Evolutionary conservation across 2,329 filamentous ascomycete species (phyloP), one percentile per base, ranked within the genome.

Genomic region (Paraphoma chrysanthemicola): DNA sequence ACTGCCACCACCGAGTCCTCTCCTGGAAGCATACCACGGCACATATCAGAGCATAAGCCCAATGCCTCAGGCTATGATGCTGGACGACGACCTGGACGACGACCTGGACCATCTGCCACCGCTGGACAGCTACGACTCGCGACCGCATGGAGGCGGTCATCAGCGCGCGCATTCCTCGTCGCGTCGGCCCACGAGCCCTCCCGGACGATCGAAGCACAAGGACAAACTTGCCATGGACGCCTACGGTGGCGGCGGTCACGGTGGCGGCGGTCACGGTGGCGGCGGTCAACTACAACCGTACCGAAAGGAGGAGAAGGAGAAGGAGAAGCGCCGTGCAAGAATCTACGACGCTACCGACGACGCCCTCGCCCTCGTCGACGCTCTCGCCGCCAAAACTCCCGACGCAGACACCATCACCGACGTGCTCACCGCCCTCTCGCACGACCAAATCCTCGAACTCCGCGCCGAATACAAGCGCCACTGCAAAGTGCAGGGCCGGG

Each of bases 41-140:
- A 97, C 93, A 0, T 98, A 96, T 69, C 94, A 98, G 77, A 92
- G 91, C 55, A 91, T 96, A 67, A 97, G 93, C 0, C 93, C 94
- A 0, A 97, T 97, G 92, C 93, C 93, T 0, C 93, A 93, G 0
- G 92, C 93, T 0, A 80, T 86, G 55, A 80, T 86, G 67, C 80
- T 93, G 23, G 70, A 81, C 46, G 76, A 81, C 30, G 80, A 84
- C 36, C 80, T 93, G 23, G 70, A 81, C 46, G 76, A 81, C 30
- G 80, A 84, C 36, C 81, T 87, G 9, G 82, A 85, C 53, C 76
- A 76, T 60, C 71, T 77, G 17, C 71, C 66, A 38, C 68, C 73
- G 16, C 58, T 77, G 41, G 71, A 76, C 47, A 70, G 66, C 47
- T 62, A 68, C 38, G 74, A 66, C 28, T 71, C 75, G 14, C 68